Evolutionary conservation across 2,329 filamentous ascomycete genomes (phyloP).

Genomic region (Endoconidiophora laricicola): DNA sequence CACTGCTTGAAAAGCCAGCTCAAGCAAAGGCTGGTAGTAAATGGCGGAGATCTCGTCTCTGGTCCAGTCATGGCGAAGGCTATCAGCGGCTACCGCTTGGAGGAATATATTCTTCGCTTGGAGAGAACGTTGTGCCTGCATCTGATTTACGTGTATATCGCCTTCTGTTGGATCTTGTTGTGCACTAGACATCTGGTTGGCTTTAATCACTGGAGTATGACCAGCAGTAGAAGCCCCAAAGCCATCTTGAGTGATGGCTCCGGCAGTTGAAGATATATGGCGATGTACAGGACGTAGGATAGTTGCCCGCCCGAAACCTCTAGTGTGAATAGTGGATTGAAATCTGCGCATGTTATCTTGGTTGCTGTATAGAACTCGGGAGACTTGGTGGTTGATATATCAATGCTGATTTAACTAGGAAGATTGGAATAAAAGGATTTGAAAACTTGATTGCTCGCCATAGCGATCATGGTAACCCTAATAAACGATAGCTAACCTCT

Average conservation of each 20-base stretch:
- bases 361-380: too few species aligned
- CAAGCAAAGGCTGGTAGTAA: conserved; percentile 67
- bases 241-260: neutral
- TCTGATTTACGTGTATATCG: neutral
- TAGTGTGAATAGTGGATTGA: too few species aligned
- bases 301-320: neutral
- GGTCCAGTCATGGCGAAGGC: conserved; percentile 60
- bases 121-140: neutral
- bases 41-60: conserved; percentile 65
- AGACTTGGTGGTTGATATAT: too few species aligned
- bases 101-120: conserved; percentile 20
- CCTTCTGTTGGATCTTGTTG: neutral
- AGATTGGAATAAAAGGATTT: too few species aligned
- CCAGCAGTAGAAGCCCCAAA: neutral
- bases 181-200: neutral
- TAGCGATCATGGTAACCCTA: too few species aligned
- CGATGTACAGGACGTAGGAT: neutral
- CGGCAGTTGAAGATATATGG: neutral
- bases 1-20: conserved; percentile 60
- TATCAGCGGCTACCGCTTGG: conserved; percentile 41
- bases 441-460: too few species aligned
- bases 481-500: too few species aligned
- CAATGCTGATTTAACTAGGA: too few species aligned
- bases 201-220: neutral
- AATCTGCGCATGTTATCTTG: too few species aligned